Conservation (phyloP, 2,329 filamentous ascomycete species). For the Cladorrhinum sp. region DNA sequence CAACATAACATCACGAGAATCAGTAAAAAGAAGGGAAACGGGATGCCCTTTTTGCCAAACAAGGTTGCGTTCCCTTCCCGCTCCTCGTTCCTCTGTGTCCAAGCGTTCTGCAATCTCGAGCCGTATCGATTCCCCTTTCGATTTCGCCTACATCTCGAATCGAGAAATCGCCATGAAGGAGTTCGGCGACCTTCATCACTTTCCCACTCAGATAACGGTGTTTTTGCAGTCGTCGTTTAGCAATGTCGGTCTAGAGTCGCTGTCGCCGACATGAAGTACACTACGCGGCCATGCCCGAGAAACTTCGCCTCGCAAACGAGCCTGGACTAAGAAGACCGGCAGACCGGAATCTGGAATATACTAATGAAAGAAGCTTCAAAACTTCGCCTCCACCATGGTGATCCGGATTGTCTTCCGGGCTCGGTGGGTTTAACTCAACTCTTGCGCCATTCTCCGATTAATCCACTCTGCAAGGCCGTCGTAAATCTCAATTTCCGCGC, state of each 20-base stretch:
- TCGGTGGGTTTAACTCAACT: neutral
- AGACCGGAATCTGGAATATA: too few species aligned
- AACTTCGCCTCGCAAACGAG: too few species aligned
- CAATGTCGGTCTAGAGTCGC: neutral
- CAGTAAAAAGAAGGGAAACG: neutral
- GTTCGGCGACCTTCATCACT: too few species aligned
- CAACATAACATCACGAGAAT: neutral
- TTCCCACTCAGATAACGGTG: neutral
- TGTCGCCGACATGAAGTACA: neutral
- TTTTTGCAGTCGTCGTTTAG: too few species aligned
- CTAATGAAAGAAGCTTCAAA: neutral
- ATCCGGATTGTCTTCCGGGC: neutral
- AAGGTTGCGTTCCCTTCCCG: neutral
- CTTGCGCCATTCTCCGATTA: neutral
- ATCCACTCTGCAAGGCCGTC: neutral
- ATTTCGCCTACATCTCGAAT: too few species aligned
- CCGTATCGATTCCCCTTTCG: too few species aligned
- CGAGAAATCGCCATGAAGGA: too few species aligned
- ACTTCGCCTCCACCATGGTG: neutral
- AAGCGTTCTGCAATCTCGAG: neutral
- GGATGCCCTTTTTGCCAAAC: neutral
- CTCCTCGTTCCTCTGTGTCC: neutral
- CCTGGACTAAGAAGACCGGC: too few species aligned
- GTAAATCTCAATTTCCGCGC: too few species aligned
- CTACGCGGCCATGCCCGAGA: neutral